Conservation (phyloP, 2,329 filamentous ascomycete species). For the Sarocladium oryzae region DNA sequence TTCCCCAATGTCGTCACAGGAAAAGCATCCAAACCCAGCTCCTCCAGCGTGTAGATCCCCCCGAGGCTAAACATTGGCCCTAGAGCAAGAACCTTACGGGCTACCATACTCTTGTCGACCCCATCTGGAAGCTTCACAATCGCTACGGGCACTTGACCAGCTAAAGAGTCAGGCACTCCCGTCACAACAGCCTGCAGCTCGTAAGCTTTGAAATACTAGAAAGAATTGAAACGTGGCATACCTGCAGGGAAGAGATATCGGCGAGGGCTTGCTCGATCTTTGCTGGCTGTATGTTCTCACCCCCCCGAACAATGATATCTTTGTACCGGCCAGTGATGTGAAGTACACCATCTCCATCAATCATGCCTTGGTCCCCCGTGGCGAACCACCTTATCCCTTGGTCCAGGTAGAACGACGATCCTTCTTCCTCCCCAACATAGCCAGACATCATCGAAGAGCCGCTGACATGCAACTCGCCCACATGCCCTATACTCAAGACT, state of each 20-base stretch:
- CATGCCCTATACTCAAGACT: conserved; percentile 22
- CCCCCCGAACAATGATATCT: conserved; percentile 38
- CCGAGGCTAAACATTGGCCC: conserved; percentile 34
- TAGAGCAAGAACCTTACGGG: conserved; percentile 21
- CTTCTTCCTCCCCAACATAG: conserved; percentile 24
- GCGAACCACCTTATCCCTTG: conserved; percentile 27
- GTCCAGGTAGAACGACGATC: conserved; percentile 29
- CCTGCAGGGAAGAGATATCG: conserved; percentile 26
- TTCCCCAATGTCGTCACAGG: conserved; percentile 39
- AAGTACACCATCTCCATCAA: conserved; percentile 30
- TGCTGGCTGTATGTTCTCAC: conserved; percentile 36
- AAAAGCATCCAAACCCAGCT: conserved; percentile 31
- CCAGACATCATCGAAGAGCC: conserved; percentile 27
- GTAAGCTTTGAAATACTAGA: too few species aligned
- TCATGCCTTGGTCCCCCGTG: conserved; percentile 35
- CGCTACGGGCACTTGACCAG: conserved; percentile 42
- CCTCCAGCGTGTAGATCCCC: conserved; percentile 32
- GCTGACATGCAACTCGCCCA: conserved; percentile 35
- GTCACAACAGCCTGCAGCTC: conserved; percentile 31
- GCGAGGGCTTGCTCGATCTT: conserved; percentile 29
- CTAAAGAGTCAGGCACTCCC: conserved; percentile 35
- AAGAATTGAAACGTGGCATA: too few species aligned
- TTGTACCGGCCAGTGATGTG: conserved; percentile 36
- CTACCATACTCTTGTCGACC: conserved; percentile 24
- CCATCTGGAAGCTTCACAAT: conserved; percentile 29